Base-by-base conservation (phyloP, 768 basidiomycete species). In the Amylocystis lapponica region DNA sequence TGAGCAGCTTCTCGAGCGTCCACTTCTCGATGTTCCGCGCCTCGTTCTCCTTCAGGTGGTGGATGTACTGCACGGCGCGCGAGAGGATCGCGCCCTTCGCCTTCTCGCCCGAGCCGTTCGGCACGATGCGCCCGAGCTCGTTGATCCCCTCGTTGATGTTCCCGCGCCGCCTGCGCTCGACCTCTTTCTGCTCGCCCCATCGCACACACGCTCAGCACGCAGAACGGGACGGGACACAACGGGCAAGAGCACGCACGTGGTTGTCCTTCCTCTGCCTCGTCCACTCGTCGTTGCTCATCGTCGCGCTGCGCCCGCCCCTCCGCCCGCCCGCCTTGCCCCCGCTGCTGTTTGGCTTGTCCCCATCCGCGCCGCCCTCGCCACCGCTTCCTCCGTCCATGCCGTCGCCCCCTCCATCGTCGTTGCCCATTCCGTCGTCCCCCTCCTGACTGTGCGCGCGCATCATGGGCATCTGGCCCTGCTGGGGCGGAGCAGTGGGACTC, bases 61-160 rank as follows among this genome's bases (percentile, higher is more conserved):
- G 81, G 58, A 98, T 92, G 62, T 97, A 94, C 54, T 87, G 81
- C 27, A 92, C 92, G 2, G 93, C 91, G 26, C 86, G 85, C 2
- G 78, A 71, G 17, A 98, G 81, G 49, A 97, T 86, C 3, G 86
- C 86, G 16, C 91, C 89, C 58, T 98, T 96, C 41, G 86, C 83
- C 55, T 86, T 88, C 61, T 91, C 88, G 23, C 88, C 87, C 0
- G 85, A 81, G 21, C 83, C 86, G 52, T 83, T 86, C 3, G 94
- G 94, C 9, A 97, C 83, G 52, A 94, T 87, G 0, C 83, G 78
- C 0, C 86, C 85, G 13, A 98, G 81, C 54, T 88, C 86, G 57
- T 87, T 91, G 68, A 99, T 96, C 0, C 94, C 94, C 49, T 94
- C 87, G 65, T 95, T 96, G 66, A 99, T 97, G 53, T 92, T 92